These are phyloP conservation scores for Aspergillus tamarii DNA, from an alignment of 2,329 filamentous ascomycete genomes.

Conservation along the genomic window DNA sequence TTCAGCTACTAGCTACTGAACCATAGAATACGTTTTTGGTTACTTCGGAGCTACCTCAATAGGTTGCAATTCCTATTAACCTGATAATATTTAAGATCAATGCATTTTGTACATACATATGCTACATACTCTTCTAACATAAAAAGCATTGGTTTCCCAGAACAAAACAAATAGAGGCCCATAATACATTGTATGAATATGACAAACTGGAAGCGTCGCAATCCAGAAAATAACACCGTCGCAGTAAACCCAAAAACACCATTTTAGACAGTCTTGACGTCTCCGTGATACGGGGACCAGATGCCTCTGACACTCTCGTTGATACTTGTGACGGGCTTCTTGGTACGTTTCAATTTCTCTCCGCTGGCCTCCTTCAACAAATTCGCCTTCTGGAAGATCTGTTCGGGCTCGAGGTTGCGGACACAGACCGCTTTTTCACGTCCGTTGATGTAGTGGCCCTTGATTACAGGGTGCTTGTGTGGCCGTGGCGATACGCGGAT, in stretches of 20 bases:
- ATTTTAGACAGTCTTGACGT: conserved; percentile 53
- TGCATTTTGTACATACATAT: conserved; percentile 29
- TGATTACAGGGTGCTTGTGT: conserved; percentile 84
- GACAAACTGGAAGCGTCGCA: conserved; percentile 20
- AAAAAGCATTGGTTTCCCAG: conserved; percentile 19
- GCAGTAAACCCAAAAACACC: conserved; percentile 15
- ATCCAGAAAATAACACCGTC: conserved; percentile 24
- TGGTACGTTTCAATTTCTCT: conserved; percentile 55
- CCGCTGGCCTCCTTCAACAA: conserved; percentile 51
- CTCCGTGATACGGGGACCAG: conserved; percentile 66
- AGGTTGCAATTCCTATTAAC: neutral
- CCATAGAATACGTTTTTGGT: neutral
- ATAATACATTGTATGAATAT: conserved; percentile 32
- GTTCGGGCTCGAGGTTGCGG: conserved; percentile 76
- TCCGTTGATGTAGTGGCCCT: conserved; percentile 92
- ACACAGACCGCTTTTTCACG: conserved; percentile 84
- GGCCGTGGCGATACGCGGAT: conserved; percentile 89
- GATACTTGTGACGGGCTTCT: conserved; percentile 62
- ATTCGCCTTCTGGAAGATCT: conserved; percentile 77
- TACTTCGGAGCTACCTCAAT: neutral
- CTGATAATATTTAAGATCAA: conserved; percentile 4
- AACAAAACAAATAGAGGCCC: conserved; percentile 24
- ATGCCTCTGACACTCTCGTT: conserved; percentile 68
- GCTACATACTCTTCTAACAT: conserved; percentile 26
- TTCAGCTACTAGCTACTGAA: neutral